Evolutionary conservation across 1,284 basidiomycete species (phyloP), one percentile per base, ranked within the genome.

Genomic region (Boletus smithii): DNA sequence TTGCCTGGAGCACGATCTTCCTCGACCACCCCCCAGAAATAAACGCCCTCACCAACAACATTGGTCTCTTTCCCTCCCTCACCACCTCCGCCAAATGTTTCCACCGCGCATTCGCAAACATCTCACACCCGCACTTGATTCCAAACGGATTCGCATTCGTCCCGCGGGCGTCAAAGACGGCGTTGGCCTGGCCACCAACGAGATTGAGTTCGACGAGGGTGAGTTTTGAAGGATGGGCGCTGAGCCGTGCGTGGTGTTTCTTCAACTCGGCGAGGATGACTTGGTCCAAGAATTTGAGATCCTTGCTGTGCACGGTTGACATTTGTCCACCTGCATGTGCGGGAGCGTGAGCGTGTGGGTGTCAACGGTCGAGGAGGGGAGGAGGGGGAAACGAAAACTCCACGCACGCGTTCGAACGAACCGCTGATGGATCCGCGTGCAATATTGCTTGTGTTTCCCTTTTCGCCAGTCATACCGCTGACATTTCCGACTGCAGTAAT

Each of bases 371-470:
- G 9, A 27, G 26, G 26, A 9, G 14, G 8, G 3, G 5, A 27
- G 4, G 16, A 5, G 10, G 4, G 6, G 22, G 27, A 3, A 2
- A 32, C 10, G 7, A 36, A 8, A 18, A 24, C 0, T 27, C 8
- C 10, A 59, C 61, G 30, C 48, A 65, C 64, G 24, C 4, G 51
- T 50, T 17, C 38, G 54, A 9, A 42, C 20, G 29, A 41, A 54
- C 5, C 61, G 65, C 27, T 54, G 31, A 4, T 54, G 63, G 26
- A 63, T 16, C 4, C 51, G 43, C 4, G 30, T 48, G 27, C 61
- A 63, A 32, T 65, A 65, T 13, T 50, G 41, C 32, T 59, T 65
- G 44, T 67, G 61, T 26, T 47, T 62, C 16, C 61, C 61, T 9
- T 47, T 26, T 31, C 31, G 23, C 61, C 61, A 67, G 17, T 63